Conservation (phyloP, 2,329 filamentous ascomycete species). For the Eurotiales sp. region DNA sequence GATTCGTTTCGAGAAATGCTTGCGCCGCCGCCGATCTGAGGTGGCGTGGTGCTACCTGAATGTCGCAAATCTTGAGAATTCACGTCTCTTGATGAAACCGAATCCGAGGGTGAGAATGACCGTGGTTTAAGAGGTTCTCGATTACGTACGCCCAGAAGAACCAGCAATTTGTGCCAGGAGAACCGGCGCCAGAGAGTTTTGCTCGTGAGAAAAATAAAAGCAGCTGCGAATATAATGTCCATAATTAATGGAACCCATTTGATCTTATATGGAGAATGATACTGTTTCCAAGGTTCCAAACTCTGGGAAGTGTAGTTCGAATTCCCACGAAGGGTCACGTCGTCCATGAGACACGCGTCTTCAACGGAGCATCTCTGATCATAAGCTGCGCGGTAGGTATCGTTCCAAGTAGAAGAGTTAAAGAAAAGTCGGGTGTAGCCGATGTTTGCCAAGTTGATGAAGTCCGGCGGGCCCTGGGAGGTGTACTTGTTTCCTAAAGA, state of each 20-base stretch:
- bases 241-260: slow-evolving; percentile 14
- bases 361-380: slow-evolving; percentile 25
- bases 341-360: slow-evolving; percentile 34
- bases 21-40: background rate
- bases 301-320: slow-evolving; percentile 23
- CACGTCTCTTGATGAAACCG: background rate
- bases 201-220: slow-evolving; percentile 11
- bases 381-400: slow-evolving; percentile 24
- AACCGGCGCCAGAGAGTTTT: slow-evolving; percentile 16
- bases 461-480: slow-evolving; percentile 44
- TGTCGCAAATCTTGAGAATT: background rate
- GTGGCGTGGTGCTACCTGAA: background rate
- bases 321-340: slow-evolving; percentile 30
- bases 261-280: slow-evolving; percentile 16
- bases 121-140: slow-evolving; percentile 1
- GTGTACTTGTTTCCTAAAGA: slow-evolving; percentile 43
- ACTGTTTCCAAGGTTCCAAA: slow-evolving; percentile 30
- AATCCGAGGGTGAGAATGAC: slow-evolving; percentile 2
- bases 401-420: slow-evolving; percentile 44
- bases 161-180: slow-evolving; percentile 13
- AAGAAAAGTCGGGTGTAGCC: slow-evolving; percentile 50
- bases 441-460: slow-evolving; percentile 39
- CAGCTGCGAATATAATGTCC: slow-evolving; percentile 10
- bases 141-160: slow-evolving; percentile 8
- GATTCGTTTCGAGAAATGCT: slow-evolving; percentile 10